Evolutionary conservation across 306 rosid species (phyloP).

Genomic region (Trifolium subterraneum): DNA sequence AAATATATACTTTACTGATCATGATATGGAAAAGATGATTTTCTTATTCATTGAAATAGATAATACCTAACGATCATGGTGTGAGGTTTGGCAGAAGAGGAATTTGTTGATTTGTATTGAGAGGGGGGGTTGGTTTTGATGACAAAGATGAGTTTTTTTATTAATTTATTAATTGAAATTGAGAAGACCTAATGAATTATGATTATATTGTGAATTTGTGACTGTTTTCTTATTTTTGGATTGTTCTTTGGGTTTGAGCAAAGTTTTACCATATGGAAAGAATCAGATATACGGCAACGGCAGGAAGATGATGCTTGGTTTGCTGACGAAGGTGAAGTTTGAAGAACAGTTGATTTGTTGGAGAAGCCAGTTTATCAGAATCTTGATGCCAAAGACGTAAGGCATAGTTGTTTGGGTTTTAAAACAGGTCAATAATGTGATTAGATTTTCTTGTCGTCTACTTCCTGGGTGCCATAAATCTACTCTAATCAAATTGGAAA

Average conservation of each 20-base stretch:
- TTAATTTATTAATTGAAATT: not conserved
- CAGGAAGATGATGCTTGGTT: constrained; percentile 82
- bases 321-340: constrained; percentile 66
- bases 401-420: constrained; percentile 33
- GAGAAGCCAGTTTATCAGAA: constrained; percentile 47
- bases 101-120: not conserved
- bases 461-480: no score
- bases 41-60: no score
- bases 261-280: constrained; percentile 63
- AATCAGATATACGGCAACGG: constrained; percentile 58
- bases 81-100: no score
- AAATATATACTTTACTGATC: constrained; percentile 14
- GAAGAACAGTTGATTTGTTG: constrained; percentile 68
- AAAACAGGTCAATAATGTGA: constrained; percentile 14
- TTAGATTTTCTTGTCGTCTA: not conserved
- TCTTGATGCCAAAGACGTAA: constrained; percentile 52
- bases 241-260: constrained; percentile 53
- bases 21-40: not conserved
- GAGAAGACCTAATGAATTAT: not conserved
- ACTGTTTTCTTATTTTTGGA: constrained; percentile 7
- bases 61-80: not conserved
- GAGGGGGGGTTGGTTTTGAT: constrained; percentile 5
- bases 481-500: no score
- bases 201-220: not conserved
- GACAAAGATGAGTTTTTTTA: not conserved